Conservation (phyloP, 192 early-diverging fungal species). For the Backusella tuberculispora region DNA sequence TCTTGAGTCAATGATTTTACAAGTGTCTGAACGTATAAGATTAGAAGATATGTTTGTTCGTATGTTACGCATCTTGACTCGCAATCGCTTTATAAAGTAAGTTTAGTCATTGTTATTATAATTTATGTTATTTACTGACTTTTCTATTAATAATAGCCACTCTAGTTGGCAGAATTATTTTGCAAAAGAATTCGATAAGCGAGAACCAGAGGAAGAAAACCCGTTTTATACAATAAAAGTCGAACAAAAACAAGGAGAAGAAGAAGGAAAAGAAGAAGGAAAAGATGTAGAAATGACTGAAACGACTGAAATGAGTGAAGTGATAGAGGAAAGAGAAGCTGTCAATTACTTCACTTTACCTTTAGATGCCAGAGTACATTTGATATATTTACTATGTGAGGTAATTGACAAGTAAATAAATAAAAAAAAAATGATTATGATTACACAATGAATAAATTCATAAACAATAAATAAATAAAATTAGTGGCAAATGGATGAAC, state of each 20-base stretch:
- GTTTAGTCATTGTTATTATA: neutral
- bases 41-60: conserved; percentile 52
- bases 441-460: conserved; percentile 21
- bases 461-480: conserved; percentile 32
- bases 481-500: conserved; percentile 74
- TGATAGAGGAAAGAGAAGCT: conserved; percentile 11
- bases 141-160: conserved; percentile 5
- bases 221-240: conserved; percentile 29
- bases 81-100: conserved; percentile 52
- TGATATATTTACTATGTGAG: conserved; percentile 52
- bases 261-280: conserved; percentile 11
- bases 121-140: neutral
- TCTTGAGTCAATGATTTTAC: conserved; percentile 53
- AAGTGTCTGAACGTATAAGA: conserved; percentile 44
- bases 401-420: conserved; percentile 32
- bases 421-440: neutral
- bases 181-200: conserved; percentile 33
- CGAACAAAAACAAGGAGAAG: conserved; percentile 18
- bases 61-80: conserved; percentile 49
- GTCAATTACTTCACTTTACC: conserved; percentile 46
- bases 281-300: conserved; percentile 2
- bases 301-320: neutral
- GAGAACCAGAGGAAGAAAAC: conserved; percentile 42
- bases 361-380: conserved; percentile 44
- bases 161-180: conserved; percentile 34